Evolutionary conservation across 225 moss, liverwort and hornwort genomes (phyloP).

Genomic region (Sphagnum tenellum): DNA sequence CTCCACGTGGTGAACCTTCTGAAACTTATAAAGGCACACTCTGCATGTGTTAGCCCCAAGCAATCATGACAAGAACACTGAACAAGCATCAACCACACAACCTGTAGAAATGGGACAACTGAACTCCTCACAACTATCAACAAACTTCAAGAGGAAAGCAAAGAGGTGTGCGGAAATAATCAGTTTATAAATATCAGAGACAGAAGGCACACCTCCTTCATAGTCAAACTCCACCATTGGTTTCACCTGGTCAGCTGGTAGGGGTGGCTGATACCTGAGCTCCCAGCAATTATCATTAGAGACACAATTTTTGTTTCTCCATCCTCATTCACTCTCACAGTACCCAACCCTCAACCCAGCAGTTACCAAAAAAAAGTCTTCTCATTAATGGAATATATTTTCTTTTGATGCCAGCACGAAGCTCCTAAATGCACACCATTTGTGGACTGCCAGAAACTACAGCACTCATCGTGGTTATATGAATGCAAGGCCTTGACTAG

Average conservation of each 20-base stretch:
- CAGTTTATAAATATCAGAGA: no score
- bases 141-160: no score
- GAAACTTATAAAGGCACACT: slow-evolving; percentile 22
- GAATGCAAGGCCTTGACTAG: no score
- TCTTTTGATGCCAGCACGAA: no score
- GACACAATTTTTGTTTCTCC: no score
- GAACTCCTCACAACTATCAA: no score
- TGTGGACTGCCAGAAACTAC: not conserved
- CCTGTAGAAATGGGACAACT: no score
- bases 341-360: not conserved
- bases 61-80: slow-evolving; percentile 15
- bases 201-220: slow-evolving; percentile 13
- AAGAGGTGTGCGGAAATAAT: no score
- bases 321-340: not conserved
- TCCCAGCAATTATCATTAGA: not conserved
- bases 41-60: slow-evolving; percentile 20
- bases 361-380: not conserved
- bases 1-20: slow-evolving; percentile 47
- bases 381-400: not conserved
- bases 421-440: not conserved
- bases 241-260: slow-evolving; percentile 98
- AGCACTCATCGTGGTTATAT: no score
- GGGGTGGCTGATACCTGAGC: slow-evolving; percentile 92
- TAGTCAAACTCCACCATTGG: slow-evolving; percentile 94
- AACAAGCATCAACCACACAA: not conserved